Evolutionary conservation across 2,329 filamentous ascomycete genomes (phyloP), one percentile per base, ranked within the genome.

Genomic region (Leptosphaerulina australis): DNA sequence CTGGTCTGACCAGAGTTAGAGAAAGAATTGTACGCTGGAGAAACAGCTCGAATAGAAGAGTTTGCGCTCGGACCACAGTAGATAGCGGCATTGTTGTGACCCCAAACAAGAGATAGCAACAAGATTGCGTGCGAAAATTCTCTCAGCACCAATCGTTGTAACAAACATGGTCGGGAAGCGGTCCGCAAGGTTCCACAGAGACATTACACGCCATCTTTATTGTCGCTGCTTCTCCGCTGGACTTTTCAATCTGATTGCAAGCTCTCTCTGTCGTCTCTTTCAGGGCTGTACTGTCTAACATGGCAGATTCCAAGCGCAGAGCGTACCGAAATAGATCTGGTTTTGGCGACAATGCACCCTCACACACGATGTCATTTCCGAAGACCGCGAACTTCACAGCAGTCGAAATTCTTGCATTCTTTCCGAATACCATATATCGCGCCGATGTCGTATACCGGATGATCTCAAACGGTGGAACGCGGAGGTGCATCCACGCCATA

Each of bases 371-470:
- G 20, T 52, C 49, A n/a, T 67, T 67, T 9, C 48, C 48, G 3
- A 26, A 30, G 2, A 24, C 33, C 24, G 48, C 41, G 3, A 45
- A 64, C 11, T 28, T 67, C 8, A 66, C 62, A 3, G 59, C 52
- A 5, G 56, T 50, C 28, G 66, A 68, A 46, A 50, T 67, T 11
- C 48, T 64, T 2, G 47, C 57, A 2, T 69, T 63, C 45, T 17
- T 68, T 0, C 64, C 66, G 4, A 51, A 64, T 14, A 56, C 43
- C 36, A 34, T 68, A 43, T 56, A 56, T 15, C 59, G 54, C 15
- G 38, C 47, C 8, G 58, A 69, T 15, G 34, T 64, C 20, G 30
- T 68, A n/a, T 58, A 63, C 25, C 58, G 62, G 11, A 46, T 68
- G 31, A 34, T 59, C 14, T 56, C 61, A 1, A 69, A 69, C 25